Conservation (phyloP, 1,284 basidiomycete genomes). For the Austroboletus niveus region DNA sequence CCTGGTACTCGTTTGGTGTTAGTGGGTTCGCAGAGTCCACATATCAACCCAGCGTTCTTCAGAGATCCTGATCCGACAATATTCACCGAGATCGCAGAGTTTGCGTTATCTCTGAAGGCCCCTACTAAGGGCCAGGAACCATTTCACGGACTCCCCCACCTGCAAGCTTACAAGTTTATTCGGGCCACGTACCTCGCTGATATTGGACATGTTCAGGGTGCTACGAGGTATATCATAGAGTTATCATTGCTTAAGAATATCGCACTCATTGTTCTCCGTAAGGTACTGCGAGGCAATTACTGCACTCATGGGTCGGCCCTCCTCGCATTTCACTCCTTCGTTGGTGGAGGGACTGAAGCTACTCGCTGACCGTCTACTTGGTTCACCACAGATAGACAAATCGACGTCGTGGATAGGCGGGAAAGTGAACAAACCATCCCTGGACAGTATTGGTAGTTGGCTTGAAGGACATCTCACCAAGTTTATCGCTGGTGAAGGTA, state of each 20-base stretch:
- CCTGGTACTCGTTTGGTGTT: constrained; percentile 63
- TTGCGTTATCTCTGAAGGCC: constrained; percentile 76
- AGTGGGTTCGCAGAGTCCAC: constrained; percentile 63
- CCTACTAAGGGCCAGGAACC: constrained; percentile 83
- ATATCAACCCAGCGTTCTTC: constrained; percentile 49
- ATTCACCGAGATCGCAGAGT: constrained; percentile 92
- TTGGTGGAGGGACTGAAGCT: constrained; percentile 80
- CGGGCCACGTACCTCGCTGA: constrained; percentile 80
- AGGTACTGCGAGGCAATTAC: constrained; percentile 96
- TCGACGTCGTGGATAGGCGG: constrained; percentile 78
- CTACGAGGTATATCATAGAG: constrained; percentile 57
- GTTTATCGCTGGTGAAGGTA: constrained; percentile 89
- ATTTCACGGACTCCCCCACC: constrained; percentile 79
- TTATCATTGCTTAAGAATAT: neutral
- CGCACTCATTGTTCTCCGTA: constrained; percentile 12
- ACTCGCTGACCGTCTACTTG: constrained; percentile 79
- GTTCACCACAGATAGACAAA: constrained; percentile 72
- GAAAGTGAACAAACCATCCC: constrained; percentile 82
- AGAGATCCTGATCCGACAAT: constrained; percentile 80
- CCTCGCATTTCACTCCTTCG: constrained; percentile 65
- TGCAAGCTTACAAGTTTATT: constrained; percentile 88
- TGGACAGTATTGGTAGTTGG: constrained; percentile 92
- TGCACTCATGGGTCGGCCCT: constrained; percentile 59
- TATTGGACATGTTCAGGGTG: constrained; percentile 70
- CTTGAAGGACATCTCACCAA: constrained; percentile 94